Conservation (phyloP, 2,329 filamentous ascomycete species). For the Claviceps citrina region DNA sequence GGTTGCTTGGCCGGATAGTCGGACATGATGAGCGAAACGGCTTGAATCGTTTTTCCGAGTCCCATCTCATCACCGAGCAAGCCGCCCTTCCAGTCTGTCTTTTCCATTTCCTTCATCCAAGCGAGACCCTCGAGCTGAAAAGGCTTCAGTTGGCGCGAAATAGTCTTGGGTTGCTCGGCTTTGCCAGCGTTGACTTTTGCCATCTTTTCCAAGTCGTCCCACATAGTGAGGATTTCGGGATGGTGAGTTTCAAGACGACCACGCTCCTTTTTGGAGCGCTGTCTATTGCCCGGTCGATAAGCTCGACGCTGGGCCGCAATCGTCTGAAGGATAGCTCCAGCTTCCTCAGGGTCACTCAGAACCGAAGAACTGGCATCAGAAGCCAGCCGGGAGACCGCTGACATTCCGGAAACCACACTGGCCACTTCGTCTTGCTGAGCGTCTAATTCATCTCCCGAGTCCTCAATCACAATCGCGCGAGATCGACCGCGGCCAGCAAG, state of each 20-base stretch:
- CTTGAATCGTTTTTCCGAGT: slow-evolving; percentile 95
- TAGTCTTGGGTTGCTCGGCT: slow-evolving; percentile 43
- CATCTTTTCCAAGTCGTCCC: slow-evolving; percentile 56
- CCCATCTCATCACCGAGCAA: slow-evolving; percentile 97
- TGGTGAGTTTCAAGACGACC: slow-evolving; percentile 59
- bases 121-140: slow-evolving; percentile 89
- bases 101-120: slow-evolving; percentile 89
- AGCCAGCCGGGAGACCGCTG: slow-evolving; percentile 4
- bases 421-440: background rate
- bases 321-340: slow-evolving; percentile 5
- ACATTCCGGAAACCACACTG: background rate
- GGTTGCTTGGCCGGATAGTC: slow-evolving; percentile 76
- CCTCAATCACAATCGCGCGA: background rate
- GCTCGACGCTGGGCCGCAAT: slow-evolving; percentile 19
- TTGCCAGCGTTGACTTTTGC: slow-evolving; percentile 45
- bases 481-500: background rate
- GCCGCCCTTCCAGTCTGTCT: slow-evolving; percentile 72
- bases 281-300: slow-evolving; percentile 15
- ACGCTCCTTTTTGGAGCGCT: slow-evolving; percentile 33
- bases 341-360: slow-evolving; percentile 12
- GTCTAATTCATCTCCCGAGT: slow-evolving; percentile 2
- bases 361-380: slow-evolving; percentile 5
- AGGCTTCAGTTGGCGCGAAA: slow-evolving; percentile 71
- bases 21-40: slow-evolving; percentile 95
- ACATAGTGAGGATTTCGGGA: slow-evolving; percentile 70